phyloP scores from a whole-genome alignment of 2,329 filamentous ascomycete genomes.

The Hyphodiscus sp. region DNA sequence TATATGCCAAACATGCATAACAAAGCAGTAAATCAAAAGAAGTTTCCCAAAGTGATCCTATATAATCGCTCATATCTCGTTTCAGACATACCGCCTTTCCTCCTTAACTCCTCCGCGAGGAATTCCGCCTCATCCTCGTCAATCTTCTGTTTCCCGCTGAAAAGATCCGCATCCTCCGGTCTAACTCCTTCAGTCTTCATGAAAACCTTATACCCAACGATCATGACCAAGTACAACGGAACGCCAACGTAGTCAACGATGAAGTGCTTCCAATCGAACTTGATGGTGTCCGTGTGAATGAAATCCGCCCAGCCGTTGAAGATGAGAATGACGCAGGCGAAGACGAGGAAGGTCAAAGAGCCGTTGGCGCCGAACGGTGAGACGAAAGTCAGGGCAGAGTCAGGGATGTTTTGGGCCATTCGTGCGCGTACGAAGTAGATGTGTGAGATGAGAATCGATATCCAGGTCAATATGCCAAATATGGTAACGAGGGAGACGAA shows the following conservation, averaged over 20 bases:
- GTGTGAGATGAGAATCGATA: conserved; percentile 58
- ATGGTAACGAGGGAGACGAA: conserved; percentile 57
- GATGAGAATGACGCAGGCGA: conserved; percentile 67
- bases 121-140: conserved; percentile 49
- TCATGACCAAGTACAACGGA: conserved; percentile 53
- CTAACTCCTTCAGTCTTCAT: conserved; percentile 38
- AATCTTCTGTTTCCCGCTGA: conserved; percentile 50
- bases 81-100: not conserved
- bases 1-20: not conserved
- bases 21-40: not conserved
- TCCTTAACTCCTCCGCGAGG: conserved; percentile 7
- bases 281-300: conserved; percentile 25
- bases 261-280: conserved; percentile 59
- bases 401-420: conserved; percentile 50
- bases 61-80: not conserved
- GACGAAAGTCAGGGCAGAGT: conserved; percentile 52
- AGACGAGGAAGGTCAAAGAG: conserved; percentile 59
- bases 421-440: conserved; percentile 60
- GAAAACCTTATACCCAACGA: conserved; percentile 47
- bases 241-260: conserved; percentile 58
- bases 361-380: conserved; percentile 68
- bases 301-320: conserved; percentile 62
- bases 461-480: conserved; percentile 28
- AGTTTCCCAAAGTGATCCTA: not conserved
- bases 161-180: conserved; percentile 47